phyloP scores from a whole-genome alignment of 2,329 filamentous ascomycete genomes.

The Falciphora oryzae region DNA sequence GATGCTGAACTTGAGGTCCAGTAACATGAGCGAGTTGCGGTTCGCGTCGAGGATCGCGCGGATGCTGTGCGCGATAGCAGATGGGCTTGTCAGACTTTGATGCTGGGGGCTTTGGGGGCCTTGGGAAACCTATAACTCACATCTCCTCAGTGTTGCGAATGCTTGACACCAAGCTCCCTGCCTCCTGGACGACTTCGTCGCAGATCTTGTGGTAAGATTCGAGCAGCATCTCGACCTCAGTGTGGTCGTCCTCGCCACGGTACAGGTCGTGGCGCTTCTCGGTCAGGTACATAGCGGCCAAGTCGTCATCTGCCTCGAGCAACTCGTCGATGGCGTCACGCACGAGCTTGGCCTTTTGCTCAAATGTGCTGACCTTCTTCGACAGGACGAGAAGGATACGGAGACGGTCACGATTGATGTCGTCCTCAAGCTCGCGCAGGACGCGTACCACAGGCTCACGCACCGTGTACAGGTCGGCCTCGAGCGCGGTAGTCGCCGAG shows the following conservation, averaged over 20 bases:
- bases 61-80: constrained; percentile 48
- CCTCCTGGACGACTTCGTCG: constrained; percentile 95
- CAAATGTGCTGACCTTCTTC: constrained; percentile 93
- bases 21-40: constrained; percentile 94
- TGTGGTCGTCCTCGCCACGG: constrained; percentile 79
- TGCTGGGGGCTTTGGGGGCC: not conserved
- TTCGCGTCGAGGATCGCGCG: constrained; percentile 97
- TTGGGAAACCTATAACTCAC: constrained; percentile 45
- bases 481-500: constrained; percentile 84
- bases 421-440: constrained; percentile 85
- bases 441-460: constrained; percentile 88
- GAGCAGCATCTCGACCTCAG: constrained; percentile 92
- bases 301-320: constrained; percentile 91
- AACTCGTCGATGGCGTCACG: constrained; percentile 93
- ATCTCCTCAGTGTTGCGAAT: constrained; percentile 99
- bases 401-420: constrained; percentile 92
- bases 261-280: constrained; percentile 73
- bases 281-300: constrained; percentile 90
- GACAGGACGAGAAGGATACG: constrained; percentile 86
- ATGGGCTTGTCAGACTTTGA: constrained; percentile 15
- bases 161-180: constrained; percentile 84
- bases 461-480: constrained; percentile 91
- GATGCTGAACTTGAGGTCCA: constrained; percentile 94
- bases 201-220: constrained; percentile 98
- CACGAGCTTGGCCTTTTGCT: constrained; percentile 92